Evolutionary conservation across 371 early-diverging fungal species (phyloP).

Genomic region (Gilbertella persicaria): DNA sequence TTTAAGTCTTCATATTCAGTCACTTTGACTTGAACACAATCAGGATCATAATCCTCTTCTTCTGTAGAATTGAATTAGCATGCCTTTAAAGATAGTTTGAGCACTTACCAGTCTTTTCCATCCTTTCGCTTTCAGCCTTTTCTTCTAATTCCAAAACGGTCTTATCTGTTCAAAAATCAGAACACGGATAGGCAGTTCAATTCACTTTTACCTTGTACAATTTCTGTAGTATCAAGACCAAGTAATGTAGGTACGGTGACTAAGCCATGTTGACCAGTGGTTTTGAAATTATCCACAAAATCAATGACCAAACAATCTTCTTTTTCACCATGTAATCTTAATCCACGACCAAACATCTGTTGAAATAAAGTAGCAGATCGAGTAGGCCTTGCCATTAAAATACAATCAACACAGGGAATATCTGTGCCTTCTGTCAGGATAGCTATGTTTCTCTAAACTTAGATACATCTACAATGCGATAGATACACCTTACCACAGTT

Average conservation of each 20-base stretch:
- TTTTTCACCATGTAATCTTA: constrained; percentile 72
- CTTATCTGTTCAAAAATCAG: constrained; percentile 5
- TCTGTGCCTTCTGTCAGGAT: constrained; percentile 88
- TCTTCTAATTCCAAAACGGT: constrained; percentile 11
- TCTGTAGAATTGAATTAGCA: not conserved
- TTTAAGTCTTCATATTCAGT: constrained; percentile 57
- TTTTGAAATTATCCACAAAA: constrained; percentile 71
- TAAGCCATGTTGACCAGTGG: constrained; percentile 38
- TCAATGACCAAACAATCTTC: constrained; percentile 84
- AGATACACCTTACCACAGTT: constrained; percentile 71
- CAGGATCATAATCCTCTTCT: constrained; percentile 17
- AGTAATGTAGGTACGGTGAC: constrained; percentile 70
- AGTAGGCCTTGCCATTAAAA: constrained; percentile 90
- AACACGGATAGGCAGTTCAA: not conserved
- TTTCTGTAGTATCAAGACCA: constrained; percentile 58
- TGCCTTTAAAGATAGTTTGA: too few species aligned
- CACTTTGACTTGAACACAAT: constrained; percentile 37
- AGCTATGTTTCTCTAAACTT: too few species aligned
- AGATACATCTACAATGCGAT: not conserved
- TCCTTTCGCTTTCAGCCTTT: constrained; percentile 4
- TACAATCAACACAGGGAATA: constrained; percentile 87
- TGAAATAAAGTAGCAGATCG: constrained; percentile 78
- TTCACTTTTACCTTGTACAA: constrained; percentile 28
- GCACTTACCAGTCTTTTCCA: not conserved
- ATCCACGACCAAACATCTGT: constrained; percentile 95